Base-by-base conservation (phyloP, 352 stramenopile genomes). In the Blastocystis sp. region DNA sequence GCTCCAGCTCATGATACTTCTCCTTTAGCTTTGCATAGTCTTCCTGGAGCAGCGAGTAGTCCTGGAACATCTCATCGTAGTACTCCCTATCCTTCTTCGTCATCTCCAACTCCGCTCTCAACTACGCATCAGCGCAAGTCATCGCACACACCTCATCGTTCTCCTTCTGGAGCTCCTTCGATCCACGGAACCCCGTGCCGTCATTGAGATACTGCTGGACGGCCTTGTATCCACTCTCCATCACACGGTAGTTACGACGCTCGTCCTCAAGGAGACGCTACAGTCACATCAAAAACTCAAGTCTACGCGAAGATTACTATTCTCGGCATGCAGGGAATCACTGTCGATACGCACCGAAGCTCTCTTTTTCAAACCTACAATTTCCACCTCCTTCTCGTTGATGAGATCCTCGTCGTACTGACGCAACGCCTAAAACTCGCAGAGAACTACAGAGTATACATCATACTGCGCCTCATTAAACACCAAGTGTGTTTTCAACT, bases 391-490 rank as follows among this genome's bases (percentile, higher is more conserved):
- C 56, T 85, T 85, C 5, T 85, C 73, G 39, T 85, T 85, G 24
- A 85, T 85, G 2, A 85, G n/a, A 43, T 68, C 73, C 11, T 85
- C 53, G 41, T 85, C 73, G 30, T 68, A 66, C 73, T 85, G 50
- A 43, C 53, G 11, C 13, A 85, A 55, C 0, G 73, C 73, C 73
- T 85, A 66, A 3, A n/a, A 20, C 2, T 54, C 20, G 26, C 9
- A 18, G 20, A 5, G 37, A 47, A 47, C 7, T 16, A 13, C 11
- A 26, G 63, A 11, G 0, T 3, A n/a, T 85, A 85, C 73, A 24
- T 39, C 24, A 30, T 85, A 85, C 73, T 85, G 73, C 20, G 73
- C 73, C 53, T 85, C 73, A 30, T 85, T 85, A 24, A 85, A 85
- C 0, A 85, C 73, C 4, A 85, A 53, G 56, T 85, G 73, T 18